Evolutionary conservation across 2,329 filamentous ascomycete genomes (phyloP).

Genomic region (Sclerotinia spermophila): DNA sequence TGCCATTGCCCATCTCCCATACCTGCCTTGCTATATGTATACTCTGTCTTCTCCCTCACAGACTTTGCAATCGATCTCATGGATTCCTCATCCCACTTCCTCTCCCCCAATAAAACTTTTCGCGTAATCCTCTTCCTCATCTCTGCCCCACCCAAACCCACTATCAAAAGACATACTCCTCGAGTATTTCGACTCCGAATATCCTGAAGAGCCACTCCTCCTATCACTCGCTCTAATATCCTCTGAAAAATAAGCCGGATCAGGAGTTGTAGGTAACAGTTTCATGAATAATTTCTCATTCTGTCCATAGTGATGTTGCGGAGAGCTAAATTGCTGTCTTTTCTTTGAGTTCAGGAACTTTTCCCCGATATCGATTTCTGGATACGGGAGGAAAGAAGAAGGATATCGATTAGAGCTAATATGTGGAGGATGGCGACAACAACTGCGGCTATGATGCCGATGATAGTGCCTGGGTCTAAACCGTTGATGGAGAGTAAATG

Average conservation of each 20-base stretch:
- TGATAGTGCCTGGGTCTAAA: background rate
- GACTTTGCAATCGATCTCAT: background rate
- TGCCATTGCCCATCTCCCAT: background rate
- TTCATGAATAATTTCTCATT: background rate
- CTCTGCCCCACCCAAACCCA: background rate
- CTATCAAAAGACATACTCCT: constrained; percentile 1
- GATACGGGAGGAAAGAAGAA: background rate
- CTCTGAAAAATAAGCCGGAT: background rate
- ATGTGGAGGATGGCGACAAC: background rate
- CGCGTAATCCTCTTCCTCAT: background rate
- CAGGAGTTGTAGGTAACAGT: background rate
- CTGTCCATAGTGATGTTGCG: background rate
- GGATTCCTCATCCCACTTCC: background rate
- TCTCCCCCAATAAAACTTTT: background rate
- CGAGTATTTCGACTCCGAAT: constrained; percentile 12
- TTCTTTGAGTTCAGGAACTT: background rate
- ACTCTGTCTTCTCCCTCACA: background rate
- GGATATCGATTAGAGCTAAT: background rate
- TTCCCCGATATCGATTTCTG: background rate
- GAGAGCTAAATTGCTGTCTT: background rate
- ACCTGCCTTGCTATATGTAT: background rate
- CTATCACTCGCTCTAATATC: background rate
- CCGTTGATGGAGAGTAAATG: background rate
- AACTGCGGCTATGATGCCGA: background rate
- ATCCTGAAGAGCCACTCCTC: background rate